phyloP scores from a whole-genome alignment of 805 yeast species.

The Sugiyamaella qingdaonensis region DNA sequence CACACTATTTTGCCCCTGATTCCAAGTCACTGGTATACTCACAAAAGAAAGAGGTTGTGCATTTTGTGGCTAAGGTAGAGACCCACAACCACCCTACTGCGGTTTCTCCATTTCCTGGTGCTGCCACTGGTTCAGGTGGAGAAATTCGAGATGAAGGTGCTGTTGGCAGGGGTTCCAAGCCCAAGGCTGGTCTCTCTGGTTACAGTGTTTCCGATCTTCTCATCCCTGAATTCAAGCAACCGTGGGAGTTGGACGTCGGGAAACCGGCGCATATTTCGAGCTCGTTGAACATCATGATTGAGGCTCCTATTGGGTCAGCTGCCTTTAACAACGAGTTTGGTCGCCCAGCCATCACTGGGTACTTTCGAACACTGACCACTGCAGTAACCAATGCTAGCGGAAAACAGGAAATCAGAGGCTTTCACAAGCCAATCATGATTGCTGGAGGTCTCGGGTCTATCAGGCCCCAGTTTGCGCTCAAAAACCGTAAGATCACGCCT shows the following conservation, averaged over 20 bases:
- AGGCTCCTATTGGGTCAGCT: slow-evolving; percentile 97
- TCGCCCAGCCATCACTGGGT: slow-evolving; percentile 94
- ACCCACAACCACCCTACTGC: slow-evolving; percentile 99
- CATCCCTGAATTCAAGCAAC: slow-evolving; percentile 81
- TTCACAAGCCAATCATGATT: slow-evolving; percentile 98
- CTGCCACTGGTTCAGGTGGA: slow-evolving; percentile 99
- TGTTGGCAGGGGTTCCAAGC: slow-evolving; percentile 95
- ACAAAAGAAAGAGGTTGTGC: slow-evolving; percentile 70
- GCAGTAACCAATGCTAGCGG: slow-evolving; percentile 59
- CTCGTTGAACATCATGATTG: slow-evolving; percentile 88
- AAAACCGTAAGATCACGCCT: slow-evolving; percentile 82
- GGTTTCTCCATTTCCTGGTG: slow-evolving; percentile 98
- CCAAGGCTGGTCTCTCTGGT: slow-evolving; percentile 95
- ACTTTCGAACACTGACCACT: slow-evolving; percentile 91
- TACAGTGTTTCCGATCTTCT: slow-evolving; percentile 85
- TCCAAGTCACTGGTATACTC: slow-evolving; percentile 66
- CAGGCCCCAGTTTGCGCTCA: slow-evolving; percentile 87
- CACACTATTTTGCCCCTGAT: slow-evolving; percentile 76
- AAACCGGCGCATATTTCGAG: slow-evolving; percentile 92
- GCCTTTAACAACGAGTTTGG: slow-evolving; percentile 99
- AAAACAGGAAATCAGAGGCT: slow-evolving; percentile 79
- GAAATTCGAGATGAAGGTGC: slow-evolving; percentile 99
- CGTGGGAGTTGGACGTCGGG: slow-evolving; percentile 93
- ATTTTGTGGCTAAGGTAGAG: slow-evolving; percentile 91
- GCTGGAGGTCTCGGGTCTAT: slow-evolving; percentile 99